Percentiles rank a stretch among this genome's conserved stretches.
Evolutionary conservation across 352 stramenopile species (phyloP).

Genomic region (Phytophthora sansomeana): DNA sequence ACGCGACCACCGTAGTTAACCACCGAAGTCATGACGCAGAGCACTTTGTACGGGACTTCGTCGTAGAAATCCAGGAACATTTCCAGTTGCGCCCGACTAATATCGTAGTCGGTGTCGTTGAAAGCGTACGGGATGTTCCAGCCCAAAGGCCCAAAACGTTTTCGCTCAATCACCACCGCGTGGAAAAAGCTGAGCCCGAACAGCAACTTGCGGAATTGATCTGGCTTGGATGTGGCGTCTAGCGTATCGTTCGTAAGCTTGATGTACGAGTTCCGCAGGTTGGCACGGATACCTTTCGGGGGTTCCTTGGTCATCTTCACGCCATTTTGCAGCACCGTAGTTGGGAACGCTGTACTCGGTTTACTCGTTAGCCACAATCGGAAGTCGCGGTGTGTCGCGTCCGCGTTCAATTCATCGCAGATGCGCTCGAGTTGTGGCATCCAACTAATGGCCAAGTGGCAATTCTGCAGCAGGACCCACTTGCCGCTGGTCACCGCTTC

Average conservation of each 20-base stretch:
- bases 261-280: conserved; percentile 95
- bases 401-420: conserved; percentile 89
- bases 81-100: conserved; percentile 85
- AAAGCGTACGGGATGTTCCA: conserved; percentile 99
- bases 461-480: conserved; percentile 97
- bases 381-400: conserved; percentile 93
- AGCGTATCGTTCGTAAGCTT: conserved; percentile 93
- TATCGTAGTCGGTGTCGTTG: conserved; percentile 96
- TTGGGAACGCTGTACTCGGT: conserved; percentile 85
- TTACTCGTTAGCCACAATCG: conserved; percentile 95
- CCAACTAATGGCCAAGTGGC: conserved; percentile 95
- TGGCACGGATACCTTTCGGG: conserved; percentile 93
- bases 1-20: conserved; percentile 96
- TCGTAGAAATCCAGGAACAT: conserved; percentile 92
- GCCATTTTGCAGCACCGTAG: conserved; percentile 94
- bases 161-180: conserved; percentile 93
- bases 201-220: conserved; percentile 94
- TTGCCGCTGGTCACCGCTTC: conserved; percentile 88
- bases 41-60: conserved; percentile 86
- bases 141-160: conserved; percentile 94
- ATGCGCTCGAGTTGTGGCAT: conserved; percentile 95
- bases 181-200: conserved; percentile 95
- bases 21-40: conserved; percentile 94
- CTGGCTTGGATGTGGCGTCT: conserved; percentile 85
- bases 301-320: conserved; percentile 98